Evolutionary conservation across 1,139 yeast genomes (phyloP).

Genomic region (Saccharomycopsis phalli): DNA sequence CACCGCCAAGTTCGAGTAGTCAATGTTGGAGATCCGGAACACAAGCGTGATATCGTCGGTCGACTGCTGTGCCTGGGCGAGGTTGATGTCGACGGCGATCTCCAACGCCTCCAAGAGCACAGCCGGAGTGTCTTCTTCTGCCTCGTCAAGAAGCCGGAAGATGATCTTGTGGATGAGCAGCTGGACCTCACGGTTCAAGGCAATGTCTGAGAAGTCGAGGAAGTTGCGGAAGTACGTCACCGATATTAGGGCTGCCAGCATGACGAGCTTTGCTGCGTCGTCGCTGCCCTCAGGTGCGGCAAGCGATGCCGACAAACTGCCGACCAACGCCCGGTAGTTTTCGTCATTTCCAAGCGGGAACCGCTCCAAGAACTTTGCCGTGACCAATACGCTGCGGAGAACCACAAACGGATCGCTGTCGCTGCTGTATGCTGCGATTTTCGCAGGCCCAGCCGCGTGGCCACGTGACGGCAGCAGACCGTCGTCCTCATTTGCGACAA

Average conservation of each 20-base stretch:
- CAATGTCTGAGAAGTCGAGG: constrained; percentile 30
- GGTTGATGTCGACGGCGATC: constrained; percentile 35
- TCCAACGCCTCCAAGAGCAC: constrained; percentile 65
- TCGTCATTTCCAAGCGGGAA: constrained; percentile 32
- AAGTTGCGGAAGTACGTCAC: constrained; percentile 45
- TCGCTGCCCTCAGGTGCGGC: constrained; percentile 21
- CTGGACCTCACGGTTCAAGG: constrained; percentile 27
- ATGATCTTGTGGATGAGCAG: constrained; percentile 32
- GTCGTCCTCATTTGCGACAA: constrained; percentile 39
- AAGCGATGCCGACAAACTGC: constrained; percentile 30
- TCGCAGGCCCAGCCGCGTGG: not conserved
- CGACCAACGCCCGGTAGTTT: constrained; percentile 34
- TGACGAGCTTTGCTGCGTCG: constrained; percentile 26
- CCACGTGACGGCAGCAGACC: too few species aligned
- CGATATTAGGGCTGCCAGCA: constrained; percentile 43
- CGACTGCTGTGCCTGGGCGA: constrained; percentile 32
- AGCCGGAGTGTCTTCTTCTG: constrained; percentile 78
- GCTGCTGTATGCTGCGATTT: not conserved
- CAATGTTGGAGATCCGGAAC: constrained; percentile 58
- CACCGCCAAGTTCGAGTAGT: constrained; percentile 66
- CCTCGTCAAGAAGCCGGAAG: constrained; percentile 43
- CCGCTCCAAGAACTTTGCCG: constrained; percentile 52
- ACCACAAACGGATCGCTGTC: constrained; percentile 25
- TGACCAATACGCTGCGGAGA: constrained; percentile 38
- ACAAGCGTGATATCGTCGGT: constrained; percentile 45